phyloP scores from a whole-genome alignment of 257 asterid species.

The Primulina huaijiensis region DNA sequence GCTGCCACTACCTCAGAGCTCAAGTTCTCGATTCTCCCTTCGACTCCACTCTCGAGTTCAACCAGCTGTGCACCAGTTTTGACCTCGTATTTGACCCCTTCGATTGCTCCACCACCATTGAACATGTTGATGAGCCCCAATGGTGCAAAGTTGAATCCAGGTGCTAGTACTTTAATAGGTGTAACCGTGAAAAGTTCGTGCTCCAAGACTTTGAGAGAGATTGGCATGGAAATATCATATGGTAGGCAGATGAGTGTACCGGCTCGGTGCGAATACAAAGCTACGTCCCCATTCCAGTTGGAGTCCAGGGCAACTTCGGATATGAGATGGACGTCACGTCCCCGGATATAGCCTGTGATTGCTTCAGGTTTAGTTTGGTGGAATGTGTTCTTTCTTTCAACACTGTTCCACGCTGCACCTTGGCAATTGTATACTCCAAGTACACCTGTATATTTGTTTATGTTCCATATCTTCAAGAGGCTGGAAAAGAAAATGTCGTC shows the following conservation, averaged over 20 bases:
- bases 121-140: conserved; percentile 77
- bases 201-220: conserved; percentile 79
- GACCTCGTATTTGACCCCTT: conserved; percentile 48
- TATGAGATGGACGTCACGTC: conserved; percentile 69
- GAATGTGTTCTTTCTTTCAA: conserved; percentile 72
- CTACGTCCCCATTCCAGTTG: conserved; percentile 66
- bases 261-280: conserved; percentile 43
- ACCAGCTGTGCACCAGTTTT: conserved; percentile 30
- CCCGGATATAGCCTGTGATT: conserved; percentile 57
- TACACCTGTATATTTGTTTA: conserved; percentile 76
- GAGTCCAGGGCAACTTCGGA: conserved; percentile 51
- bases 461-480: conserved; percentile 87
- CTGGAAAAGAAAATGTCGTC: conserved; percentile 30
- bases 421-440: conserved; percentile 90
- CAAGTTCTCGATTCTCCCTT: conserved; percentile 30
- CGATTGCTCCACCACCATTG: conserved; percentile 77
- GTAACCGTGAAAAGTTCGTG: conserved; percentile 71
- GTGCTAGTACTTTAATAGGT: conserved; percentile 50
- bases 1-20: conserved; percentile 38
- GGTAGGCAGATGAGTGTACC: conserved; percentile 43
- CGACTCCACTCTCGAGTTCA: conserved; percentile 25
- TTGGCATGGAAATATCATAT: conserved; percentile 52
- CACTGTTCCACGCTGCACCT: conserved; percentile 81
- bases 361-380: conserved; percentile 59
- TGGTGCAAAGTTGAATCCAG: conserved; percentile 58